Percentiles rank a stretch among this genome's conserved stretches.
phyloP scores from a whole-genome alignment of 1,284 basidiomycete species.

The Puccinia coronata region DNA sequence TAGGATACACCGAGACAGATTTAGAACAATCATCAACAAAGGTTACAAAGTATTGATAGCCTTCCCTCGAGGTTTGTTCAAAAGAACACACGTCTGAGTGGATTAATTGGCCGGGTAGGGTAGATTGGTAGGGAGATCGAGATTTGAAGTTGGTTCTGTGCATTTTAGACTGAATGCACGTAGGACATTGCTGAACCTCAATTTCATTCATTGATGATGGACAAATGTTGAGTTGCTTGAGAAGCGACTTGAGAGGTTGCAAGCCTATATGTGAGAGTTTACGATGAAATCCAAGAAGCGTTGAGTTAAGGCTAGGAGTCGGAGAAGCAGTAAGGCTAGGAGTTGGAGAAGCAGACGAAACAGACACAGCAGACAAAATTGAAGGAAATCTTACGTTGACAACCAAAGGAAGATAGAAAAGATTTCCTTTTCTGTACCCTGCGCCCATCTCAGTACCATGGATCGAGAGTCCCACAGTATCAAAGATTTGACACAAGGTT shows the following conservation, averaged over 20 bases:
- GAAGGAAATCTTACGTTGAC: neutral
- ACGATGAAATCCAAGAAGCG: neutral
- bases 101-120: neutral
- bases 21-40: conserved; percentile 9
- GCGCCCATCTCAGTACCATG: neutral
- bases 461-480: too few species aligned
- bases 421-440: neutral
- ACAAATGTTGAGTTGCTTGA: neutral
- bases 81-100: conserved; percentile 9
- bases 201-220: neutral
- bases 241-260: neutral
- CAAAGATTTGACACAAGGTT: too few species aligned
- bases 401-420: neutral
- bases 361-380: too few species aligned
- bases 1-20: neutral
- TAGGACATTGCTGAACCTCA: neutral
- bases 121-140: neutral
- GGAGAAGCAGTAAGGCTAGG: too few species aligned
- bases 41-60: neutral
- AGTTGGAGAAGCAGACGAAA: neutral
- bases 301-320: neutral
- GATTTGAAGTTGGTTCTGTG: neutral
- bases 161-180: conserved; percentile 3
- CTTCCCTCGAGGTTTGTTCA: neutral
- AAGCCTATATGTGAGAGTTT: neutral